Evolutionary conservation across 108 stramenopile genomes (phyloP).

Genomic region (Nitzschia putrida): DNA sequence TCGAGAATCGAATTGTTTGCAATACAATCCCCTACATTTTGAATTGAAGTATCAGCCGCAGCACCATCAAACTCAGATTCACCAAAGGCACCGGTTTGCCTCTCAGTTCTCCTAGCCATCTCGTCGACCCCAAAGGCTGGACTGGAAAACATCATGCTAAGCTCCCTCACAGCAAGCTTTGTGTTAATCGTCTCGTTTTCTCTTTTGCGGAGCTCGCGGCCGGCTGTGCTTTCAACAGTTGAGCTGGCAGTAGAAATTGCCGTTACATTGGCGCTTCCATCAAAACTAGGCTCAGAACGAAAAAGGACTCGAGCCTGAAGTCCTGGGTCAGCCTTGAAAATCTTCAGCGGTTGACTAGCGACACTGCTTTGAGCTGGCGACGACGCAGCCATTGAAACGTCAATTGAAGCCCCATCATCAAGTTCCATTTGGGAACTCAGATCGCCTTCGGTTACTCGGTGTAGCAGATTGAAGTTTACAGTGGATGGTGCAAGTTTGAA

Average conservation of each 20-base stretch:
- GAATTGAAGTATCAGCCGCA: constrained; percentile 18
- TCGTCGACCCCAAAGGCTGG: constrained; percentile 50
- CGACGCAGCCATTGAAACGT: constrained; percentile 32
- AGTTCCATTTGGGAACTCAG: constrained; percentile 59
- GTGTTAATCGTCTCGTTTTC: constrained; percentile 85
- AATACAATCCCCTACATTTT: constrained; percentile 20
- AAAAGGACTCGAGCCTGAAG: constrained; percentile 15
- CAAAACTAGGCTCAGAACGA: constrained; percentile 22
- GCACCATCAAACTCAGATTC: constrained; percentile 1
- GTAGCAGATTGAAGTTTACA: constrained; percentile 60
- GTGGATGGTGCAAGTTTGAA: constrained; percentile 44
- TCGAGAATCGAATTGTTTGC: constrained; percentile 7
- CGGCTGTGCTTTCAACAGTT: constrained; percentile 56
- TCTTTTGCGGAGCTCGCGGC: constrained; percentile 41
- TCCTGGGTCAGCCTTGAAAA: background rate
- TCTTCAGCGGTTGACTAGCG: constrained; percentile 21
- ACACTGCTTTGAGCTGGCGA: constrained; percentile 23
- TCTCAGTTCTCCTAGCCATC: constrained; percentile 15
- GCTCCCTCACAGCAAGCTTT: constrained; percentile 73
- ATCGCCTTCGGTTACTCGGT: constrained; percentile 6
- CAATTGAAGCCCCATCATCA: constrained; percentile 39
- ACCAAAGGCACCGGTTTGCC: constrained; percentile 4
- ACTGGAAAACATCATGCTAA: constrained; percentile 89
- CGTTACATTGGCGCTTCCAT: constrained; percentile 35
- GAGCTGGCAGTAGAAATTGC: constrained; percentile 70